Evolutionary conservation across 371 early-diverging fungal genomes (phyloP).

Genomic region (Funneliformis caledonium): DNA sequence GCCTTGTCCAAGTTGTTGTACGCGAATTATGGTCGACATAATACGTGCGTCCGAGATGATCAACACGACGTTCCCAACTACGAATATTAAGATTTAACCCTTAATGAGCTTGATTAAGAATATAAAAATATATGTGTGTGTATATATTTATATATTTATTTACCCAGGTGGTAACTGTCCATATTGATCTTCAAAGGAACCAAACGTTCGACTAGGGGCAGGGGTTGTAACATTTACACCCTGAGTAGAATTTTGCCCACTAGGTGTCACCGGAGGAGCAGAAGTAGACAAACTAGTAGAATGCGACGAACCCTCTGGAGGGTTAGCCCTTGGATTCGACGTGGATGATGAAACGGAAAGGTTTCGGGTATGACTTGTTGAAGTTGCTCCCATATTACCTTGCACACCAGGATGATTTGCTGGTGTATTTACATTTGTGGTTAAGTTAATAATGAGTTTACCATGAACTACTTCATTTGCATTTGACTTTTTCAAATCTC

Average conservation of each 20-base stretch:
- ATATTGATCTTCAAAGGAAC: constrained; percentile 62
- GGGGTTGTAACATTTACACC: constrained; percentile 36
- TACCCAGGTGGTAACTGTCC: constrained; percentile 77
- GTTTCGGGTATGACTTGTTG: neutral
- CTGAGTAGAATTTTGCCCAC: neutral
- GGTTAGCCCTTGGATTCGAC: neutral
- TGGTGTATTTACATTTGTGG: constrained; percentile 62
- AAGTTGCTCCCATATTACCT: neutral
- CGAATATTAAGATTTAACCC: neutral
- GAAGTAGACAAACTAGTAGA: constrained; percentile 40
- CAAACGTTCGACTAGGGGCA: constrained; percentile 45
- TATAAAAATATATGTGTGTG: neutral
- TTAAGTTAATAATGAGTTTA: constrained; percentile 74
- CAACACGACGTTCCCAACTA: constrained; percentile 76
- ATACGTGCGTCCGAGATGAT: constrained; percentile 70
- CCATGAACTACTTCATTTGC: constrained; percentile 85
- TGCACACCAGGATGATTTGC: neutral
- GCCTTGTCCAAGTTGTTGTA: constrained; percentile 75
- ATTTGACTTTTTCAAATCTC: constrained; percentile 84
- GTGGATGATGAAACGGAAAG: neutral
- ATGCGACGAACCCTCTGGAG: constrained; percentile 41
- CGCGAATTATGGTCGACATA: constrained; percentile 77
- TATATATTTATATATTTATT: constrained; percentile 22
- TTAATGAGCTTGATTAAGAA: neutral
- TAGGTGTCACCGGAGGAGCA: constrained; percentile 35